Conservation (phyloP, 306 rosid species). For the Quercus suber region DNA sequence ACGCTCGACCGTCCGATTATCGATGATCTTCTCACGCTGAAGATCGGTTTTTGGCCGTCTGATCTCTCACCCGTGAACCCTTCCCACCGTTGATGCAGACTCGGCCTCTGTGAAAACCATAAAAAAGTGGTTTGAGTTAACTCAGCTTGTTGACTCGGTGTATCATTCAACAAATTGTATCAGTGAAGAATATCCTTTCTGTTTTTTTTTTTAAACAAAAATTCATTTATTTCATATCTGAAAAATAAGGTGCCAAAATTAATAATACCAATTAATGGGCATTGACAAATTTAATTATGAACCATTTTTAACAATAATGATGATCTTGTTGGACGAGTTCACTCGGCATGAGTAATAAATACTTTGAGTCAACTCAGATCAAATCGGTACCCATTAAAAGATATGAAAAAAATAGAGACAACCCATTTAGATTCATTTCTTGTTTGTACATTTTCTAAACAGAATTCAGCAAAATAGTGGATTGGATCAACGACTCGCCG, state of each 20-base stretch:
- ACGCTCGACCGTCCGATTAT: conserved; percentile 77
- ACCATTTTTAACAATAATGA: not conserved
- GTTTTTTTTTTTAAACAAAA: not conserved
- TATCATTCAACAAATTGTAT: not conserved
- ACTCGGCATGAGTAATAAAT: not conserved
- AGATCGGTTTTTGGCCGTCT: conserved; percentile 72
- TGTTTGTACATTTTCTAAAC: not conserved
- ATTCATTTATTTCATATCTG: not conserved
- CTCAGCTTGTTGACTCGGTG: conserved; percentile 4
- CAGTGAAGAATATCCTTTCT: not conserved
- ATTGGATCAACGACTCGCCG: not conserved
- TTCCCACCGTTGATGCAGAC: conserved; percentile 95
- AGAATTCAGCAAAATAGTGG: not conserved
- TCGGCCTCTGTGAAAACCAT: conserved; percentile 63
- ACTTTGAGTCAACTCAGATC: not conserved
- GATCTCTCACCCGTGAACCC: conserved; percentile 76
- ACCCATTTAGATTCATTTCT: not conserved
- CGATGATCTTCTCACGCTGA: conserved; percentile 78
- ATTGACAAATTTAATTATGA: not conserved
- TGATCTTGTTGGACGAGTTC: not conserved
- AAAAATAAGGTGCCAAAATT: not conserved
- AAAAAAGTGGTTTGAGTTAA: not conserved
- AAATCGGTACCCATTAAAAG: not conserved
- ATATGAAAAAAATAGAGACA: not conserved
- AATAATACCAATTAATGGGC: not conserved